Evolutionary conservation across 2,329 filamentous ascomycete species (phyloP).

Genomic region (Shiraia sp.): DNA sequence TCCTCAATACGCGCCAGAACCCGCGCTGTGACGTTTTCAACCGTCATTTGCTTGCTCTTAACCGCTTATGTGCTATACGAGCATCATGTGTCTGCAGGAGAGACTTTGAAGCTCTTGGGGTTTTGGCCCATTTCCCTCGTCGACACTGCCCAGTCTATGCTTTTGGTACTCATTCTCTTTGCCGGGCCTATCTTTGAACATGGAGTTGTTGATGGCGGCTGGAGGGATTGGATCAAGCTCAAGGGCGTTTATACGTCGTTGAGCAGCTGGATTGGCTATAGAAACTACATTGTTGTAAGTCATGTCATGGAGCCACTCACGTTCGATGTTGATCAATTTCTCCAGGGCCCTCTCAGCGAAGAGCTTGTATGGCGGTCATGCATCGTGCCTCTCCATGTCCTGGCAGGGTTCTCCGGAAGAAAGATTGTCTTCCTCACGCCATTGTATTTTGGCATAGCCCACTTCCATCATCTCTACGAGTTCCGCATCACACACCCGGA

Average conservation of each 20-base stretch:
- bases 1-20: conserved; percentile 87
- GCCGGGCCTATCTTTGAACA: conserved; percentile 81
- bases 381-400: conserved; percentile 78
- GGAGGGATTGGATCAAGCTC: conserved; percentile 66
- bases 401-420: conserved; percentile 57
- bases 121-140: conserved; percentile 74
- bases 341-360: conserved; percentile 77
- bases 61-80: conserved; percentile 69
- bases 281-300: conserved; percentile 83
- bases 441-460: conserved; percentile 88
- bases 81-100: conserved; percentile 53
- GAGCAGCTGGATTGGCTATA: conserved; percentile 77
- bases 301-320: not conserved
- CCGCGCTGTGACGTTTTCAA: conserved; percentile 76
- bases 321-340: conserved; percentile 13
- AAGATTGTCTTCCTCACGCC: conserved; percentile 80
- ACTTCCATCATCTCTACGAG: conserved; percentile 95
- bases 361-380: conserved; percentile 92
- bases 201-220: conserved; percentile 71
- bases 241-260: conserved; percentile 61
- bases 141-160: conserved; percentile 67
- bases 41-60: conserved; percentile 65
- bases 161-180: conserved; percentile 79
- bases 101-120: conserved; percentile 72
- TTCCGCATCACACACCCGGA: conserved; percentile 80